Conservation (phyloP, 2,329 filamentous ascomycete genomes). For the Xylariaceae sp. region DNA sequence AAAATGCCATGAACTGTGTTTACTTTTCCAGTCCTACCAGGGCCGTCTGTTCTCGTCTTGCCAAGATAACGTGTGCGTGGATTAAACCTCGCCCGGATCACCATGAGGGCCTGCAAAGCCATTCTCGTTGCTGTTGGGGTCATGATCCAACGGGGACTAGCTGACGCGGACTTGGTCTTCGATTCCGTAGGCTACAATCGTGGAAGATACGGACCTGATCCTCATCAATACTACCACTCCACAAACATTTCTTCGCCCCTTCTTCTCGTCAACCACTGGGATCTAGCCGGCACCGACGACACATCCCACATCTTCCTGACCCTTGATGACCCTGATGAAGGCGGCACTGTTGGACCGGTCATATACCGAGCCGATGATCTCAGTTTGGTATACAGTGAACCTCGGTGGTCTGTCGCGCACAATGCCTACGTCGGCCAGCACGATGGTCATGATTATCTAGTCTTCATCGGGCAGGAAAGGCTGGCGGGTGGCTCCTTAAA, state of each 20-base stretch:
- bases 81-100: neutral
- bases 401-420: constrained; percentile 15
- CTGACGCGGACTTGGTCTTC: constrained; percentile 27
- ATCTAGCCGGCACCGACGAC: constrained; percentile 26
- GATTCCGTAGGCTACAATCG: constrained; percentile 29
- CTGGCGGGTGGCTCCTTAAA: constrained; percentile 3
- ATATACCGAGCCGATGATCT: constrained; percentile 35
- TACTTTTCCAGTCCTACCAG: no score
- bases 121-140: constrained; percentile 36
- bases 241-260: constrained; percentile 33
- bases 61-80: neutral
- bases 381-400: constrained; percentile 36
- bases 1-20: no score
- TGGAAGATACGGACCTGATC: constrained; percentile 27
- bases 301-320: constrained; percentile 34
- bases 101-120: constrained; percentile 31
- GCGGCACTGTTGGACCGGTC: constrained; percentile 30
- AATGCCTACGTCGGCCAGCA: constrained; percentile 13
- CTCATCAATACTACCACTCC: constrained; percentile 33
- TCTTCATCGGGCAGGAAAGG: constrained; percentile 13
- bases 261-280: constrained; percentile 33
- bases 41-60: neutral
- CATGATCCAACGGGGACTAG: constrained; percentile 7
- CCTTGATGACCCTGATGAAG: constrained; percentile 18
- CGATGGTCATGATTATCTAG: constrained; percentile 15